A percentile compares a stretch with the other conserved stretches of the same genome.
Conservation (phyloP, 2,329 filamentous ascomycete species). For the Ophiosphaerella korrae region DNA sequence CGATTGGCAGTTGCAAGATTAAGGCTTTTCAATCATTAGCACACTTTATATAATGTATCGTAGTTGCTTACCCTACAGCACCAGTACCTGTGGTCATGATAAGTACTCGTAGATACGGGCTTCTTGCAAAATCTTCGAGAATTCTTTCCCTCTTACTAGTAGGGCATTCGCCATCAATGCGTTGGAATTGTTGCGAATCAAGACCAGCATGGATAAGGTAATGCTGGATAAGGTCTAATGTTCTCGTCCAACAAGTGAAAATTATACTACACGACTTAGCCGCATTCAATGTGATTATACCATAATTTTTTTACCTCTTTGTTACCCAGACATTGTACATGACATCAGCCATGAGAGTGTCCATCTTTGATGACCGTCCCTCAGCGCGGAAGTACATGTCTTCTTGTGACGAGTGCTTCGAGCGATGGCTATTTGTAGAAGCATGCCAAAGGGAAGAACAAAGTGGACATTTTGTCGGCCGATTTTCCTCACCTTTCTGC, state of each 20-base stretch:
- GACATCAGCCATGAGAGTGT: constrained; percentile 40
- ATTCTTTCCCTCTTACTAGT: constrained; percentile 46
- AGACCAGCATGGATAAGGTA: constrained; percentile 14
- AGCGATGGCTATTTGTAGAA: neutral
- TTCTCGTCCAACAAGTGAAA: constrained; percentile 40
- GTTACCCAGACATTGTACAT: constrained; percentile 26
- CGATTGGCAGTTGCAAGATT: constrained; percentile 57
- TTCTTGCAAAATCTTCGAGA: constrained; percentile 47
- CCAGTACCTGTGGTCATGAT: constrained; percentile 62
- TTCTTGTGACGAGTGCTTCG: constrained; percentile 13
- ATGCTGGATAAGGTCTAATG: constrained; percentile 28
- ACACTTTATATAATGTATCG: neutral
- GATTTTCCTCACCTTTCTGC: constrained; percentile 6
- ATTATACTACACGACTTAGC: constrained; percentile 27
- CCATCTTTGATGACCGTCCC: constrained; percentile 45
- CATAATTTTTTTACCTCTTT: constrained; percentile 29
- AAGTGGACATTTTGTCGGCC: constrained; percentile 23
- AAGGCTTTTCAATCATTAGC: constrained; percentile 36
- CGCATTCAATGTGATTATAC: neutral
- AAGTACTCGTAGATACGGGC: constrained; percentile 43
- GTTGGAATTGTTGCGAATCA: constrained; percentile 27
- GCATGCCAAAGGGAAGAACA: constrained; percentile 23
- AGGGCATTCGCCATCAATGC: constrained; percentile 54
- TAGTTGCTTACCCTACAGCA: constrained; percentile 52
- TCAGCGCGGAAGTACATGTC: constrained; percentile 37